These are phyloP conservation scores for Penicillium polonicum DNA, from an alignment of 2,329 filamentous ascomycete species.

Conservation along the genomic window DNA sequence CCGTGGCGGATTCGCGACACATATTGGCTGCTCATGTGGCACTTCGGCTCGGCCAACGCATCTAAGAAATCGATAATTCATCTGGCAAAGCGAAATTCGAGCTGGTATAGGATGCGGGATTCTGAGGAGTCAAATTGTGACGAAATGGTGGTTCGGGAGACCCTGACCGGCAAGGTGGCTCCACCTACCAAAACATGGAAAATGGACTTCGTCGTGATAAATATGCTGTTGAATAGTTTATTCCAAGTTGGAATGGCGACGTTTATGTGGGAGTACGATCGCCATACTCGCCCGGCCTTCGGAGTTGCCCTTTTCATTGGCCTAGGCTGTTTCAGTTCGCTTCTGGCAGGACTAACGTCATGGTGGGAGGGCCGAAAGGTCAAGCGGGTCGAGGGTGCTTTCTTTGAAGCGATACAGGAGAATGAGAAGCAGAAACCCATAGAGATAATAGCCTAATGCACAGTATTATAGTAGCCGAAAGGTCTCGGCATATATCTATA, in stretches of 20 bases:
- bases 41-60: neutral
- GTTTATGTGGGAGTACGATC: neutral
- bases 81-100: neutral
- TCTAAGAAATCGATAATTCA: neutral
- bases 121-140: neutral
- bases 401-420: neutral
- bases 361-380: neutral
- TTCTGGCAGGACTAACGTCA: neutral
- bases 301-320: neutral
- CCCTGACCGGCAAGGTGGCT: neutral
- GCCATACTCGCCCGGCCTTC: neutral
- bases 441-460: neutral
- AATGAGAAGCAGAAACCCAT: neutral
- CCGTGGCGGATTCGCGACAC: slow-evolving; percentile 2
- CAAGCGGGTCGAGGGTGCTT: neutral
- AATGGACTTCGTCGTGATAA: neutral
- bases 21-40: neutral
- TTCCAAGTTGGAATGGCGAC: neutral
- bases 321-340: neutral
- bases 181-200: neutral
- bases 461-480: neutral
- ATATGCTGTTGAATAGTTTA: neutral
- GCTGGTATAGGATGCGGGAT: neutral
- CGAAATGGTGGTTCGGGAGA: neutral
- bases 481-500: neutral